These are phyloP conservation scores for Entomortierella beljakovae DNA, from an alignment of 192 early-diverging fungal genomes.

Conservation along the genomic window DNA sequence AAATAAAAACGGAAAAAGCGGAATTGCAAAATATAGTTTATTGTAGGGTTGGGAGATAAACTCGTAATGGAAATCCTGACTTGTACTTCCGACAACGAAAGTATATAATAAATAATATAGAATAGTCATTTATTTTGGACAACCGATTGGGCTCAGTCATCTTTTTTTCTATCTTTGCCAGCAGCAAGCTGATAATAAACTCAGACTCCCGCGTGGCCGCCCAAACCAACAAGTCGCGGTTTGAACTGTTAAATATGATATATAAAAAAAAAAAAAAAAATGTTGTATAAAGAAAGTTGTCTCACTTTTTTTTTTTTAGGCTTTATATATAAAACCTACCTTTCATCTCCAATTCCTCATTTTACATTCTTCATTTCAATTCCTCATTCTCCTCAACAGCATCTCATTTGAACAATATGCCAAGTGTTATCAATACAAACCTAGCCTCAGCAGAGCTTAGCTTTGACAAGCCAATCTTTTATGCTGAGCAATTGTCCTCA, in stretches of 20 bases:
- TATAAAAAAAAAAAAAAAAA: neutral
- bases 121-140: too few species aligned
- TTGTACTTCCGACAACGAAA: too few species aligned
- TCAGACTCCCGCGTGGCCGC: neutral
- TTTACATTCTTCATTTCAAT: neutral
- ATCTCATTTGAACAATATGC: conserved; percentile 1
- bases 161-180: too few species aligned
- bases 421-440: conserved; percentile 10
- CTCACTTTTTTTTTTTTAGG: neutral
- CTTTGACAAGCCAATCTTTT: conserved; percentile 10
- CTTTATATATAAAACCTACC: too few species aligned
- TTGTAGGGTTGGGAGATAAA: too few species aligned
- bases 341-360: neutral
- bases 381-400: neutral
- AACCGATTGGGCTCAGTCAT: neutral
- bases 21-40: too few species aligned
- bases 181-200: neutral
- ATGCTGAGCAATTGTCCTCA: neutral
- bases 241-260: neutral
- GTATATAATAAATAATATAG: too few species aligned
- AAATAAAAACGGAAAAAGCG: too few species aligned
- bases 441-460: neutral
- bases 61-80: too few species aligned
- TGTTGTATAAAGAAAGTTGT: neutral
- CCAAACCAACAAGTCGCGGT: neutral